Percentiles rank a stretch among this genome's conserved stretches.
phyloP scores from a whole-genome alignment of 2,329 filamentous ascomycete species.

The Periconia sp. region DNA sequence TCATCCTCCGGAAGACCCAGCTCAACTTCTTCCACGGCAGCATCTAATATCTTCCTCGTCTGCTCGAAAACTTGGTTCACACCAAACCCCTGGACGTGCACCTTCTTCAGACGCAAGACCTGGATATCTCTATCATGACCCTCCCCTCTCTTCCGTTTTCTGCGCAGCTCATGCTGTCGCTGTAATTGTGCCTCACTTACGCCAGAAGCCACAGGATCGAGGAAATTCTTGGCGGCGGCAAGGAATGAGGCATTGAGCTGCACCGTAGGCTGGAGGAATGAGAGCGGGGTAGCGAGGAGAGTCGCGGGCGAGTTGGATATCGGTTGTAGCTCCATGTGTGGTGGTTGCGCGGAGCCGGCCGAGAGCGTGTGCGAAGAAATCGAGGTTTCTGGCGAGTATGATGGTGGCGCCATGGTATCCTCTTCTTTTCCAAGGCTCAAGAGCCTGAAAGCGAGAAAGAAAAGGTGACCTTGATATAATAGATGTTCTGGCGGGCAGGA shows the following conservation, averaged over 20 bases:
- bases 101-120: slow-evolving; percentile 76
- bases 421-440: slow-evolving; percentile 4
- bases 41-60: slow-evolving; percentile 79
- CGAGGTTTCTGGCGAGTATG: slow-evolving; percentile 45
- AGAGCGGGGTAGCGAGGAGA: slow-evolving; percentile 68
- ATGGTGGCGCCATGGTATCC: slow-evolving; percentile 39
- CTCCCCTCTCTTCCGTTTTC: slow-evolving; percentile 76
- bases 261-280: slow-evolving; percentile 76
- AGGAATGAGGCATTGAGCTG: slow-evolving; percentile 73
- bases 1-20: slow-evolving; percentile 48
- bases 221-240: slow-evolving; percentile 76
- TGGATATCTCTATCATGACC: slow-evolving; percentile 52
- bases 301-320: slow-evolving; percentile 60
- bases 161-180: slow-evolving; percentile 70
- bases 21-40: slow-evolving; percentile 62
- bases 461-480: too few relatives aligned
- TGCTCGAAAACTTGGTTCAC: slow-evolving; percentile 94
- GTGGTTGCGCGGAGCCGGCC: slow-evolving; percentile 40
- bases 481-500: too few relatives aligned
- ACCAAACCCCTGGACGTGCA: slow-evolving; percentile 87
- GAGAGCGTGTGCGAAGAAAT: slow-evolving; percentile 50
- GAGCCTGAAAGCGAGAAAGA: not conserved
- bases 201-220: slow-evolving; percentile 78
- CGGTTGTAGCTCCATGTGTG: slow-evolving; percentile 40
- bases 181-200: slow-evolving; percentile 75